Conservation (phyloP, 2,329 filamentous ascomycete genomes). For the Alternaria gansuensis region DNA sequence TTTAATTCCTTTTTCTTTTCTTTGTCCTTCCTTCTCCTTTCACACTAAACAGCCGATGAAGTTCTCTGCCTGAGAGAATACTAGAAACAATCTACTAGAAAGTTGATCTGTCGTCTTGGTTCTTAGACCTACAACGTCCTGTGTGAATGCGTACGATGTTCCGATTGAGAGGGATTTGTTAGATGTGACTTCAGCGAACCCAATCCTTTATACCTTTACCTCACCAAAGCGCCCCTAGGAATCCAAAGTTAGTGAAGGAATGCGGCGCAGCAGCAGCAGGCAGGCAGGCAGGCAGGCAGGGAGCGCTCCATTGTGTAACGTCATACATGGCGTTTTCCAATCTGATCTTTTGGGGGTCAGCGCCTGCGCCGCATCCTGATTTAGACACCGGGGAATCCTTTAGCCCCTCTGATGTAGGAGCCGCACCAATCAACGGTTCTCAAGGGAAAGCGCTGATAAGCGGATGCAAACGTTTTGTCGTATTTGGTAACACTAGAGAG, state of each 20-base stretch:
- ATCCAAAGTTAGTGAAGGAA: neutral
- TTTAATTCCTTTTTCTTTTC: neutral
- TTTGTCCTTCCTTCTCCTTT: neutral
- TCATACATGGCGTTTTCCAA: conserved; percentile 8
- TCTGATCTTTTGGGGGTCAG: neutral
- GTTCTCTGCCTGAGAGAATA: neutral
- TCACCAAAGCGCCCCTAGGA: neutral
- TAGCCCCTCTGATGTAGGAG: neutral
- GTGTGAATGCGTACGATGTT: neutral
- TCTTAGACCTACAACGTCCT: neutral
- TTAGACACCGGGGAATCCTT: neutral
- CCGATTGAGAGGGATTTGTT: neutral
- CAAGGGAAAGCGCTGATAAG: neutral
- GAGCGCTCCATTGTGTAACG: neutral
- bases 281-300: conserved; percentile 1
- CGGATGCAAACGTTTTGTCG: neutral
- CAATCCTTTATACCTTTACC: neutral
- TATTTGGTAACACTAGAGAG: neutral
- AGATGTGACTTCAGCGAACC: neutral
- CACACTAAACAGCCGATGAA: neutral
- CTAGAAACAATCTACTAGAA: neutral
- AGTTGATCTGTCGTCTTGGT: neutral
- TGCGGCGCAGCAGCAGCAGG: conserved; percentile 5
- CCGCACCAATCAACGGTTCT: neutral
- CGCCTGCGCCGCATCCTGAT: conserved; percentile 3